Evolutionary conservation across 2,329 filamentous ascomycete species (phyloP), one percentile per base, ranked within the genome.

Genomic region (Aspergillus intermedius): DNA sequence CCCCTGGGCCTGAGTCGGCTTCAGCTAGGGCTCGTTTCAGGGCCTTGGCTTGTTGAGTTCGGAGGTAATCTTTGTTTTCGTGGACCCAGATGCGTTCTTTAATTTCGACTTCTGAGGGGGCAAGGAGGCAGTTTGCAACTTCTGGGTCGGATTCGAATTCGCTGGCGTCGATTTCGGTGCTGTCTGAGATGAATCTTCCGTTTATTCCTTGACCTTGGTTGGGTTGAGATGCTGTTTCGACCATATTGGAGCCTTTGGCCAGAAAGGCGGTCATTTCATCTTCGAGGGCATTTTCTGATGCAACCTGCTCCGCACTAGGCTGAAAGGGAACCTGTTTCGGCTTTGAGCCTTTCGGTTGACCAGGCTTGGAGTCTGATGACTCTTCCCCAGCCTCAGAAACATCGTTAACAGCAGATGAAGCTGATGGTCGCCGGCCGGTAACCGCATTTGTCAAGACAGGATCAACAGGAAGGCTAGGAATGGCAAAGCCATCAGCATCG

Each of bases 81-180:
- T 91, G 91, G 40, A 95, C 83, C 93, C 93, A 98, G 46, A 97
- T 87, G 51, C 83, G 82, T 67, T 96, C 91, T 67, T 96, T 97
- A 62, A 90, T 81, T 30, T 80, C 80, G 2, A 84, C 81, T 70
- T 97, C 91, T 3, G 82, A 80, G 1, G 84, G 79, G 0, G 78
- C 80, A 4, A 97, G 77, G 32, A 90, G 70, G 62, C 91, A 95
- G 59, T 87, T 87, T 50, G 79, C 74, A 4, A 98, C 89, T 67
- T 98, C 93, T 0, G 84, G 86, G 54, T 98, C 93, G 58, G 94
- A 83, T 34, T 84, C 87, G 61, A 97, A 96, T 62, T 96, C 91
- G 49, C 87, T 80, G 49, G 87, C 87, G 45, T 79, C 82, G 17
- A 94, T 84, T 46, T 86, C 82, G 5, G 61, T 49, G 44, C 52